Evolutionary conservation across 345 rosid species (phyloP), one percentile per base, ranked within the genome.

Genomic region (Pistacia atlantica): DNA sequence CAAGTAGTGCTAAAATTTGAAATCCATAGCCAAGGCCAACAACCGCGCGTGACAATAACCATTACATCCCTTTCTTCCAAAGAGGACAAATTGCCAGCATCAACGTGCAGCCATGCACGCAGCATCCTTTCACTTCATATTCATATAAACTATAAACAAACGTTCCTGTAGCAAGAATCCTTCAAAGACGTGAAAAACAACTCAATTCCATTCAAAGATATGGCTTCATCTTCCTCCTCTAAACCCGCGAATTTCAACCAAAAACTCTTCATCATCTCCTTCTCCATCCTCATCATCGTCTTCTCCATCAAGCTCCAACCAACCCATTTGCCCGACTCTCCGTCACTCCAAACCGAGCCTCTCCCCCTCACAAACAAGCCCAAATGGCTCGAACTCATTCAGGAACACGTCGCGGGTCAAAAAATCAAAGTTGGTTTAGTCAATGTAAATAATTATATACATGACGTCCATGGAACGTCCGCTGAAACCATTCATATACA

Each of bases 371-470:
- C 28, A 38, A 67, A 37, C 81, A 73, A 18, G 37, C 88, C 87
- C 3, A 72, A 45, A 48, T 90, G 93, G 92, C 76, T 86, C 13
- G 73, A 81, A 20, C 75, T 86, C 28, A 18, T 92, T 25, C 72
- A 76, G 37, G 65, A 79, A 38, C 84, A 79, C 54, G 65, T 80
- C 42, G 70, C 66, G 1, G 82, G 75, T 13, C 52, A 69, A 35
- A 81, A 49, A 35, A 82, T 89, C 72, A 87, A 83, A 71, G 81
- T 89, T 14, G 98, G 93, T n/a, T 78, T 88, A 1, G 91, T 95
- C 4, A 92, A 91, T 57, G 46, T 89, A 0, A 77, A 78, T 0
- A 71, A 82, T 38, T 71, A 31, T 20, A 2, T 33, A 5, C 77
- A 77, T 59, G 79, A 75, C 16, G 37, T 59, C 51, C 76, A 86